These are phyloP conservation scores for Neurospora pannonica DNA, from an alignment of 495 filamentous ascomycete genomes.

Conservation along the genomic window DNA sequence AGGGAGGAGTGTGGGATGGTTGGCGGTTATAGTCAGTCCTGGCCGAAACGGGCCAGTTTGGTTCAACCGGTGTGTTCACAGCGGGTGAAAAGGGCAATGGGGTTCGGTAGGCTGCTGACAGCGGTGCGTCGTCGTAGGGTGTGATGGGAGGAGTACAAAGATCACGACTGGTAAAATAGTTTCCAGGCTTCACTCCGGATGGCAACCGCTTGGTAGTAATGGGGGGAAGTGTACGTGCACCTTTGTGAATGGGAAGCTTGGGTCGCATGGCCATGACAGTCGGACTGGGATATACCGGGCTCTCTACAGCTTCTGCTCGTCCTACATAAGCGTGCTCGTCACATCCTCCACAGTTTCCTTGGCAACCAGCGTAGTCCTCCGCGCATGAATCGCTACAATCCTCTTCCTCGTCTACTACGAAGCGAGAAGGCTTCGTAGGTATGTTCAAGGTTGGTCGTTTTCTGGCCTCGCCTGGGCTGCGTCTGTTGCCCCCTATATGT, in stretches of 20 bases:
- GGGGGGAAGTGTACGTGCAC: conserved; percentile 6
- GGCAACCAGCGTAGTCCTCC: conserved; percentile 1
- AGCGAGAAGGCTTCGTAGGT: neutral
- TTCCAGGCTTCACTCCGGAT: conserved; percentile 8
- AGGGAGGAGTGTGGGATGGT: conserved; percentile 1
- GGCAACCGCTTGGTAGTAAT: conserved; percentile 1
- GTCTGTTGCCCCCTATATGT: neutral
- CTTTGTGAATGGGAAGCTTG: conserved; percentile 13
- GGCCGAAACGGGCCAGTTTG: conserved; percentile 10
- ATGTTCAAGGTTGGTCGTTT: neutral
- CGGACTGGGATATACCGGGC: conserved; percentile 7
- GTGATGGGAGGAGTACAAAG: conserved; percentile 15
- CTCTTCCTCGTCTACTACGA: neutral
- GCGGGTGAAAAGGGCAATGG: conserved; percentile 4
- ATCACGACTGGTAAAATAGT: conserved; percentile 11
- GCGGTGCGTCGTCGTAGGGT: conserved; percentile 8
- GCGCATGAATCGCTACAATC: neutral
- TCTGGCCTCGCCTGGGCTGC: neutral
- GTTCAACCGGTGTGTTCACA: conserved; percentile 13
- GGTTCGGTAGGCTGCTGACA: neutral
- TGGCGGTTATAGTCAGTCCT: conserved; percentile 6
- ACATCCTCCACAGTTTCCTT: conserved; percentile 4
- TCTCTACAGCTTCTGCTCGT: neutral
- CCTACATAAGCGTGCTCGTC: neutral
- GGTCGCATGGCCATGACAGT: conserved; percentile 6